A percentile compares a stretch with the other conserved stretches of the same genome.
Conservation (phyloP, 345 rosid genomes). For the Moricandia moricandioides region DNA sequence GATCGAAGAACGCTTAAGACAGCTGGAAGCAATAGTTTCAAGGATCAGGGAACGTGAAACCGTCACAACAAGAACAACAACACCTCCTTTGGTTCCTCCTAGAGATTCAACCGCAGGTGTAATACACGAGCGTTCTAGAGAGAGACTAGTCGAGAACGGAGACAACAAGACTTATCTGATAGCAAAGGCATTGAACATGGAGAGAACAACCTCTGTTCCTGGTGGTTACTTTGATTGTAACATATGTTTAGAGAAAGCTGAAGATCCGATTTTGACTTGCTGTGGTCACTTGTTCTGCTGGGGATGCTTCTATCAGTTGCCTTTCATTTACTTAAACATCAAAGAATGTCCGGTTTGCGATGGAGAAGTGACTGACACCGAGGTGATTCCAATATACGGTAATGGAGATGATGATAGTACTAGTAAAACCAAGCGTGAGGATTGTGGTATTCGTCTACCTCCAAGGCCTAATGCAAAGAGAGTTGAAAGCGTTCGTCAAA, state of each 20-base stretch:
- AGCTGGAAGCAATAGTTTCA: slow-evolving; percentile 49
- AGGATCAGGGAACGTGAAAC: slow-evolving; percentile 40
- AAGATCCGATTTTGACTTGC: slow-evolving; percentile 56
- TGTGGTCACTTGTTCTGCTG: slow-evolving; percentile 80
- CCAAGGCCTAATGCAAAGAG: slow-evolving; percentile 55
- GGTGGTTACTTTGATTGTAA: slow-evolving; percentile 50
- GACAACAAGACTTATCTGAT: slow-evolving; percentile 38
- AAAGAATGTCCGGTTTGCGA: slow-evolving; percentile 53
- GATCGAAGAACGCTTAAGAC: slow-evolving; percentile 60
- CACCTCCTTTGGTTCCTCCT: not conserved
- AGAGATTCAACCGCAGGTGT: slow-evolving; percentile 25
- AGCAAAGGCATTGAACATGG: slow-evolving; percentile 52
- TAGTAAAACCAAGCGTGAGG: slow-evolving; percentile 28
- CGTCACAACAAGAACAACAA: not conserved
- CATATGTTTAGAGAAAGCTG: slow-evolving; percentile 54
- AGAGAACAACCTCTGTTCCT: slow-evolving; percentile 24
- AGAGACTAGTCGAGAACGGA: slow-evolving; percentile 26
- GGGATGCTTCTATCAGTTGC: slow-evolving; percentile 60
- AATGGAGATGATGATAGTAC: slow-evolving; percentile 32
- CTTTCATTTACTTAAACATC: slow-evolving; percentile 38
- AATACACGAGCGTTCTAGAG: slow-evolving; percentile 35
- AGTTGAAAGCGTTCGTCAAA: slow-evolving; percentile 52
- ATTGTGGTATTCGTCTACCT: slow-evolving; percentile 46
- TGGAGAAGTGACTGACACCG: slow-evolving; percentile 47
- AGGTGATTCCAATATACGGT: slow-evolving; percentile 60